These are phyloP conservation scores for Mycena venus DNA, from an alignment of 768 basidiomycete genomes.

Conservation along the genomic window DNA sequence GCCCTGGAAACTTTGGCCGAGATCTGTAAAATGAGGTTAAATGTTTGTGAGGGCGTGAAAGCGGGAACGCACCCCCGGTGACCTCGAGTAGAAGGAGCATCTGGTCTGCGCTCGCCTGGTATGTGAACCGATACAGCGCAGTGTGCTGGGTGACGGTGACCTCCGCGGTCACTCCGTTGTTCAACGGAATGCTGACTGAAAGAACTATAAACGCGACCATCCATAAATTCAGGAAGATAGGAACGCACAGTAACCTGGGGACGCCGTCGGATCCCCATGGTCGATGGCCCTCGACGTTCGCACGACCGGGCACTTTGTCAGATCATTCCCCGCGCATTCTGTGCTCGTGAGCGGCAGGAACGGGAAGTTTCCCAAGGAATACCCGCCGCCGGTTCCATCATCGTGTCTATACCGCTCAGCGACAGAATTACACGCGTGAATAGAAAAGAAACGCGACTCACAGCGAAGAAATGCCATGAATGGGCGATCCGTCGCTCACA, in stretches of 20 bases:
- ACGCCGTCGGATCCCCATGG: conserved; percentile 24
- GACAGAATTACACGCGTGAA: neutral
- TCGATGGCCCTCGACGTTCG: neutral
- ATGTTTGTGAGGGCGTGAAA: neutral
- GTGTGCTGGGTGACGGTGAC: conserved; percentile 59
- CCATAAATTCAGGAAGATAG: neutral
- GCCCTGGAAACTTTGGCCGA: neutral
- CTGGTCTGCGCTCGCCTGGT: conserved; percentile 51
- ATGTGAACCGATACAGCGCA: conserved; percentile 59
- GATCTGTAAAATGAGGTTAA: too few species aligned
- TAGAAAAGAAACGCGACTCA: neutral
- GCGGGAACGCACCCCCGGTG: conserved; percentile 5
- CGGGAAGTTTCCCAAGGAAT: conserved; percentile 27
- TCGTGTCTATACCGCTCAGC: conserved; percentile 27
- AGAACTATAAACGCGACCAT: too few species aligned
- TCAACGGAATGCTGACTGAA: conserved; percentile 40
- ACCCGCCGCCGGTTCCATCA: conserved; percentile 19
- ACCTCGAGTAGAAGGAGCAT: conserved; percentile 32
- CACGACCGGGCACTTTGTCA: conserved; percentile 19
- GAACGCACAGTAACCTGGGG: conserved; percentile 31
- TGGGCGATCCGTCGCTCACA: conserved; percentile 23
- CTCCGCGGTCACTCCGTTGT: conserved; percentile 59
- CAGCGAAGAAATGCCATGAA: conserved; percentile 25
- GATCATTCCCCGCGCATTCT: conserved; percentile 22
- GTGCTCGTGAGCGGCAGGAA: conserved; percentile 24